Percentiles rank a stretch among this genome's conserved stretches.
Evolutionary conservation across 192 early-diverging fungal species (phyloP).

Genomic region (Podila horticola): DNA sequence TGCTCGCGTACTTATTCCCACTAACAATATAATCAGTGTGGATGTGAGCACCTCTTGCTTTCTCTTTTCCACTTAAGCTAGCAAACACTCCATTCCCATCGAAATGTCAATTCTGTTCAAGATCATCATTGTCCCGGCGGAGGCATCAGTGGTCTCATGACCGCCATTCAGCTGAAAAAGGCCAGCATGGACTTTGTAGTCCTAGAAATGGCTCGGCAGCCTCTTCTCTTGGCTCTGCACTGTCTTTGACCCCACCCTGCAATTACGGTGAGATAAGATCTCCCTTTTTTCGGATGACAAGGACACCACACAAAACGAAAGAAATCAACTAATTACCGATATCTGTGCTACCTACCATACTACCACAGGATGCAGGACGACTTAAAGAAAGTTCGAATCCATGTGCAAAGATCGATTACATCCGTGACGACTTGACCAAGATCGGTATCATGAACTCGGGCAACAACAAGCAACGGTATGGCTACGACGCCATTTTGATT

Average conservation of each 20-base stretch:
- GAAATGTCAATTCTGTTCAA: conserved; percentile 3
- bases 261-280: conserved; percentile 11
- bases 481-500: conserved; percentile 19
- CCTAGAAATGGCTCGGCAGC: conserved; percentile 14
- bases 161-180: conserved; percentile 27
- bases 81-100: conserved; percentile 2
- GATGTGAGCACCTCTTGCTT: no score
- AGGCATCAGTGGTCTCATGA: conserved; percentile 18
- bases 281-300: not conserved
- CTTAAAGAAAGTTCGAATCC: conserved; percentile 9
- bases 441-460: conserved; percentile 20
- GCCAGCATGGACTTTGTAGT: conserved; percentile 27
- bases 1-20: no score
- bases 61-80: not conserved
- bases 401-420: conserved; percentile 26
- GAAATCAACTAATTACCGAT: no score
- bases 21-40: no score
- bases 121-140: conserved; percentile 34
- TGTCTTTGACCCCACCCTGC: conserved; percentile 29
- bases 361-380: conserved; percentile 14
- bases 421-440: conserved; percentile 22
- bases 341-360: no score
- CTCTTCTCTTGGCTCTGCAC: conserved; percentile 14
- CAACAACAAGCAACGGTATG: conserved; percentile 6
- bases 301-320: no score